phyloP scores from a whole-genome alignment of 805 yeast species.

The Candida verbasci region DNA sequence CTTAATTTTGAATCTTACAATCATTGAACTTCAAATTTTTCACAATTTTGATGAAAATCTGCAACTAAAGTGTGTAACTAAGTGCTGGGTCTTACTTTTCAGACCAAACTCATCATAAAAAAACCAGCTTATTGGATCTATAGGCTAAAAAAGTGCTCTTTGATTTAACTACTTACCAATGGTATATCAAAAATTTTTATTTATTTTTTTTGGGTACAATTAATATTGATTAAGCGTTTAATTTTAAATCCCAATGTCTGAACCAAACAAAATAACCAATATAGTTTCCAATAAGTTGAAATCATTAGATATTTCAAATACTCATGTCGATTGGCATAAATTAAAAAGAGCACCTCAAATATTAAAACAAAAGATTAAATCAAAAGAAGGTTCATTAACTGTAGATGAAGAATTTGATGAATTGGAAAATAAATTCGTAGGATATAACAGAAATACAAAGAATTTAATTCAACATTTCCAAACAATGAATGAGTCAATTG shows the following conservation, averaged over 20 bases:
- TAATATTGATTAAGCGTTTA: no score
- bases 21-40: no score
- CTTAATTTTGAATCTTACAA: no score
- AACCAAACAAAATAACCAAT: conserved; percentile 7
- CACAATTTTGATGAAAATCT: no score
- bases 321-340: conserved; percentile 20
- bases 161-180: no score
- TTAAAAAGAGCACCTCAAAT: conserved; percentile 29
- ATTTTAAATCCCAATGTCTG: conserved; percentile 7
- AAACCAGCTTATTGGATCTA: no score
- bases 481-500: neutral
- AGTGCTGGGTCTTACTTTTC: no score
- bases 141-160: no score
- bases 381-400: conserved; percentile 21
- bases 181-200: no score
- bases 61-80: no score
- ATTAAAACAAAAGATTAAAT: conserved; percentile 23
- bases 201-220: no score
- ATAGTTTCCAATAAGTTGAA: conserved; percentile 7
- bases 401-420: conserved; percentile 37
- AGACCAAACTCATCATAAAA: no score
- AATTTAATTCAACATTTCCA: conserved; percentile 13
- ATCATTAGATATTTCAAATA: conserved; percentile 6
- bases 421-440: conserved; percentile 16
- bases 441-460: conserved; percentile 14